These are phyloP conservation scores for Syzygium oleosum DNA, from an alignment of 345 rosid species.

Conservation along the genomic window DNA sequence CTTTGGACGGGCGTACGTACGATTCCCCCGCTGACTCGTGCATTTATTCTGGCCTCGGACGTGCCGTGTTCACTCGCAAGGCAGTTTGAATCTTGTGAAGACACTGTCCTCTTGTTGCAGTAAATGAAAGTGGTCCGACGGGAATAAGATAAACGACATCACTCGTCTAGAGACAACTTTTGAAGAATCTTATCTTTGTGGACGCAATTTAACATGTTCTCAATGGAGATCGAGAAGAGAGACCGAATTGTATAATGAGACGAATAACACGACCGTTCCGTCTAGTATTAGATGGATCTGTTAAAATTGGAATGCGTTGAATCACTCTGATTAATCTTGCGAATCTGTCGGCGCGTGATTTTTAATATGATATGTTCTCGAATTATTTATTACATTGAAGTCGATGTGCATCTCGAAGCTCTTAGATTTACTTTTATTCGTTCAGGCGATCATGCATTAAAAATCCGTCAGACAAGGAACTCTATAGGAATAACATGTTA, in stretches of 20 bases:
- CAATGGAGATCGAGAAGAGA: rapidly evolving
- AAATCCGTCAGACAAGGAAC: rapidly evolving
- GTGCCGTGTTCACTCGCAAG: neutral
- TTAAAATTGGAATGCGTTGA: neutral
- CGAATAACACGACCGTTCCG: neutral
- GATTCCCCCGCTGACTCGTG: neutral
- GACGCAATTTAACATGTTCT: neutral
- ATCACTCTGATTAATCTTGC: neutral
- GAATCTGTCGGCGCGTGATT: rapidly evolving
- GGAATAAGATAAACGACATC: neutral
- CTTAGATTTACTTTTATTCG: neutral
- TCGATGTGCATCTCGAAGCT: neutral
- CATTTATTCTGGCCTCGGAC: neutral
- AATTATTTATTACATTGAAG: neutral
- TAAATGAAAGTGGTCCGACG: neutral
- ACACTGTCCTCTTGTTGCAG: neutral
- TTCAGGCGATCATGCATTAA: neutral
- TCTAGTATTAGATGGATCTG: neutral
- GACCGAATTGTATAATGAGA: neutral
- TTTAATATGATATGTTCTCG: neutral
- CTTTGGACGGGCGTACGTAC: neutral
- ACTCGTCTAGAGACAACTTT: neutral
- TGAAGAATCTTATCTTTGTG: neutral
- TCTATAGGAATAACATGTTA: neutral
- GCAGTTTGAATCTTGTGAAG: neutral